Conservation (phyloP, 805 yeast genomes). For the Metahyphopichia silvanorum region DNA sequence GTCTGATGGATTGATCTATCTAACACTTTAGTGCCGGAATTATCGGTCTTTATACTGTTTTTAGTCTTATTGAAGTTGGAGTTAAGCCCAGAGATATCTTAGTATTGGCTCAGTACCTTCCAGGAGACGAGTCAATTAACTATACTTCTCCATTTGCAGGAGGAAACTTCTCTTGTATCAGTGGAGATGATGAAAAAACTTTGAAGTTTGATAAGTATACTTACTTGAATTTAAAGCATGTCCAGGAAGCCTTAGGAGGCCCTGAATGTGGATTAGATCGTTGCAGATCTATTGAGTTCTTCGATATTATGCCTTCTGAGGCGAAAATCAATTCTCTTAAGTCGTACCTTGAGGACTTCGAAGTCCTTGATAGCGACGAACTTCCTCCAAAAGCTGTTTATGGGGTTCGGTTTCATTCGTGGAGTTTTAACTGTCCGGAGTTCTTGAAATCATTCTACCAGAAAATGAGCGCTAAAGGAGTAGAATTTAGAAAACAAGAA, state of each 20-base stretch:
- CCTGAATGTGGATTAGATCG: conserved; percentile 51
- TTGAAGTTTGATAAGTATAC: conserved; percentile 55
- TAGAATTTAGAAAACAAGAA: conserved; percentile 44
- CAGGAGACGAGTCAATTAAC: conserved; percentile 73
- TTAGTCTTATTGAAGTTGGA: conserved; percentile 42
- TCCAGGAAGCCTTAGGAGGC: conserved; percentile 51
- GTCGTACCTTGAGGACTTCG: conserved; percentile 48
- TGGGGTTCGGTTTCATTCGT: conserved; percentile 57
- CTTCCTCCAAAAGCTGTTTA: conserved; percentile 53
- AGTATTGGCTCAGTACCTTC: conserved; percentile 62
- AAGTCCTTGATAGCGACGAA: conserved; percentile 24
- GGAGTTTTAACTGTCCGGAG: conserved; percentile 72
- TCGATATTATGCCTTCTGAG: conserved; percentile 48
- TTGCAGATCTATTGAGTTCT: conserved; percentile 55
- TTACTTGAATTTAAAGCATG: conserved; percentile 42
- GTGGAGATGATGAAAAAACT: conserved; percentile 48
- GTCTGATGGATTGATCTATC: neutral
- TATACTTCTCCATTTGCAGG: conserved; percentile 83
- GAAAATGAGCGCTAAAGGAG: conserved; percentile 47
- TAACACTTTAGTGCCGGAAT: conserved; percentile 51
- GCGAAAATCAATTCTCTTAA: conserved; percentile 46
- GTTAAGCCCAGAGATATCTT: conserved; percentile 43
- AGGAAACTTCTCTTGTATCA: conserved; percentile 41
- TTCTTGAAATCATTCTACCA: conserved; percentile 48
- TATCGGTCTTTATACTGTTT: conserved; percentile 62